Evolutionary conservation across 116 monocot species (phyloP).

Genomic region (Iris pallida): DNA sequence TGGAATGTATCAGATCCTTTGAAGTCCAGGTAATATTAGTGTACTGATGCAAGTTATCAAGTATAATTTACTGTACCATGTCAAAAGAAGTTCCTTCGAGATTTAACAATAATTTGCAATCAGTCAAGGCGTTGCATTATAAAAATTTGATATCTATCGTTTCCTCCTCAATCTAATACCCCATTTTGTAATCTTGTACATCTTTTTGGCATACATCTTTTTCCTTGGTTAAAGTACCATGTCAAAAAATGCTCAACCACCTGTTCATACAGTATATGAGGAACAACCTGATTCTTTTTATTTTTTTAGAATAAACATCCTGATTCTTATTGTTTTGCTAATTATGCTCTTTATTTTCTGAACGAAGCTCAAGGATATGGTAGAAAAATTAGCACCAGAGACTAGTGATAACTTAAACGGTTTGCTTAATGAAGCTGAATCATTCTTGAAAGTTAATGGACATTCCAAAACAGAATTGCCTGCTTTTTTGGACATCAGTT

Average conservation of each 20-base stretch:
- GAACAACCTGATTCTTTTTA: too few relatives aligned
- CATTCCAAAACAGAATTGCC: conserved; percentile 11
- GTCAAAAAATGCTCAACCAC: too few relatives aligned
- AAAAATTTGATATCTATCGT: too few relatives aligned
- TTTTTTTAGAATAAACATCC: neutral
- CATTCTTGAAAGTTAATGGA: conserved; percentile 23
- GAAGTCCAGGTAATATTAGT: conserved; percentile 28
- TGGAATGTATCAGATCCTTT: conserved; percentile 43
- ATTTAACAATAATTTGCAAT: neutral
- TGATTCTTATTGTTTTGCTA: conserved; percentile 1
- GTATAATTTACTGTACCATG: neutral
- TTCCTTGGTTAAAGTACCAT: neutral
- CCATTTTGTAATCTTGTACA: neutral
- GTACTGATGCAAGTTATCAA: neutral
- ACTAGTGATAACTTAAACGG: conserved; percentile 28
- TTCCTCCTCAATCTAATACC: neutral
- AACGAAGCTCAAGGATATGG: conserved; percentile 55
- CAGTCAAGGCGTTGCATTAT: too few relatives aligned
- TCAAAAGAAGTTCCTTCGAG: neutral
- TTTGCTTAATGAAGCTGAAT: conserved; percentile 36
- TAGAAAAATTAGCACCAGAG: conserved; percentile 39
- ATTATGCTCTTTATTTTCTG: neutral
- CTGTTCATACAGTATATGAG: too few relatives aligned
- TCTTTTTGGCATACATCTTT: neutral
- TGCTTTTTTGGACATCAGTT: neutral